Percentiles rank a stretch among this genome's conserved stretches.
phyloP scores from a whole-genome alignment of 495 filamentous ascomycete genomes.

The Penicillium flavigenum region DNA sequence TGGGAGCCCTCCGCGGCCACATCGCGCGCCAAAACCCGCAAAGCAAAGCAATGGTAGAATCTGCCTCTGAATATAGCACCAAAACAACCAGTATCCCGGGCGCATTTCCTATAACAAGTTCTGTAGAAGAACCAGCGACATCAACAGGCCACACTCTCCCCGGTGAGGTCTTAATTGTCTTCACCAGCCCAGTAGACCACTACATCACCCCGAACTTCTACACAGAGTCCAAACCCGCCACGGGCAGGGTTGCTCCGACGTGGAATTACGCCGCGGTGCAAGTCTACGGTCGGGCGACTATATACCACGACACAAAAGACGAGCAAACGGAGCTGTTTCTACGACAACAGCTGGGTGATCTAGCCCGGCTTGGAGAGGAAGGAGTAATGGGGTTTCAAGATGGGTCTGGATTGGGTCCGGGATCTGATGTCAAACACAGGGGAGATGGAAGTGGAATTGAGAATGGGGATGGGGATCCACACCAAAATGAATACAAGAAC shows the following conservation, averaged over 20 bases:
- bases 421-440: neutral
- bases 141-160: slow-evolving; percentile 15
- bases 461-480: neutral
- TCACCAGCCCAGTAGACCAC: slow-evolving; percentile 50
- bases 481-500: neutral
- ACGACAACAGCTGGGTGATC: slow-evolving; percentile 44
- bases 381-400: slow-evolving; percentile 45
- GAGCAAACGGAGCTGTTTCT: slow-evolving; percentile 42
- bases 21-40: slow-evolving; percentile 54
- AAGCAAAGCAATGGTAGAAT: slow-evolving; percentile 53
- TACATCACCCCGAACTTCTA: slow-evolving; percentile 65
- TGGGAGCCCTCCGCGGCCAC: slow-evolving; percentile 44
- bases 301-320: slow-evolving; percentile 44
- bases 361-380: slow-evolving; percentile 46
- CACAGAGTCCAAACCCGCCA: slow-evolving; percentile 53
- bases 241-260: slow-evolving; percentile 59
- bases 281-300: slow-evolving; percentile 49
- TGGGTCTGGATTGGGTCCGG: neutral
- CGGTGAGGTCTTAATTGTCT: slow-evolving; percentile 48
- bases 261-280: slow-evolving; percentile 63
- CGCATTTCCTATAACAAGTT: neutral
- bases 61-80: slow-evolving; percentile 24
- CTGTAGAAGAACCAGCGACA: neutral
- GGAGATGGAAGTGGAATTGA: neutral
- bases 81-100: slow-evolving; percentile 1